phyloP scores from a whole-genome alignment of 345 rosid species.

The Durio zibethinus region DNA sequence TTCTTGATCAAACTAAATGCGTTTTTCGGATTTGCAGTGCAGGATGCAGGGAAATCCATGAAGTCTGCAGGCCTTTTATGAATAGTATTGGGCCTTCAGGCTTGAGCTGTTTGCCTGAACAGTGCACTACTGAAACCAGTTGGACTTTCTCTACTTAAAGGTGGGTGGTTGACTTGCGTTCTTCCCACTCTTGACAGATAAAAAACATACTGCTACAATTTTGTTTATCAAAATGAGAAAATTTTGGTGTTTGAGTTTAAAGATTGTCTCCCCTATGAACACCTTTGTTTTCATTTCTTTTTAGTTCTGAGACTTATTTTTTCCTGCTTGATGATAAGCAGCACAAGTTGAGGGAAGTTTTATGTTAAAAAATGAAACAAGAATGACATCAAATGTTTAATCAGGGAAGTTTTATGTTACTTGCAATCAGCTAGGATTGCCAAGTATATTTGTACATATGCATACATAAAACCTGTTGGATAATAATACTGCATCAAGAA shows the following conservation, averaged over 20 bases:
- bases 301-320: no score
- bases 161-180: background rate
- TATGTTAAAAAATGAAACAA: background rate
- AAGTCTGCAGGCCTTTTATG: background rate
- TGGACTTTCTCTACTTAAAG: background rate
- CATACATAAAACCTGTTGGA: background rate
- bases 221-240: background rate
- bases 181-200: background rate
- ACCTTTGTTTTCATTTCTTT: no score
- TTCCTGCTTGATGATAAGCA: background rate
- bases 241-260: background rate
- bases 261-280: background rate
- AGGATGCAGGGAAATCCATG: background rate
- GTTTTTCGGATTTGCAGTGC: background rate
- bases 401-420: background rate
- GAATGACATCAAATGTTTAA: background rate
- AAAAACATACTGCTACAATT: background rate
- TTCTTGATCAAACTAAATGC: background rate
- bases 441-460: background rate
- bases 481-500: background rate
- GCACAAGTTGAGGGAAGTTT: background rate
- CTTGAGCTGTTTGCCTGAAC: background rate
- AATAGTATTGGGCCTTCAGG: background rate
- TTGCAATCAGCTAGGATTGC: background rate
- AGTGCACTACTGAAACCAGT: background rate